These are phyloP conservation scores for Patellifolia procumbens DNA, from an alignment of 179 eudicot species.

Conservation along the genomic window DNA sequence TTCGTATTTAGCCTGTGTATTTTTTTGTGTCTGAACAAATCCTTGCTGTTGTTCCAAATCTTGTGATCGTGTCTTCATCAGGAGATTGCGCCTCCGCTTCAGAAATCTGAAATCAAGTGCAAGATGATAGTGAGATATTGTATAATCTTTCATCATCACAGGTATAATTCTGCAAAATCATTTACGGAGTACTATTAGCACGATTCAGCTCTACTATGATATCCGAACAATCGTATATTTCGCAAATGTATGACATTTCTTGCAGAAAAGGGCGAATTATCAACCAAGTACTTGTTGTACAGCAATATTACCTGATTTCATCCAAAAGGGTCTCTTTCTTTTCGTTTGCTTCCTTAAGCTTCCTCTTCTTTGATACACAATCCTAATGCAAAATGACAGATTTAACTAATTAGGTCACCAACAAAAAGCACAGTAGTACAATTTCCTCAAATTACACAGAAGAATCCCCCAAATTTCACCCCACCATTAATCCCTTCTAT, in stretches of 20 bases:
- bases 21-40: conserved; percentile 1
- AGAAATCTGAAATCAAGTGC: conserved; percentile 25
- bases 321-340: conserved; percentile 34
- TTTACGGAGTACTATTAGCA: background rate
- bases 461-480: background rate
- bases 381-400: conserved; percentile 23
- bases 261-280: background rate
- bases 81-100: conserved; percentile 31
- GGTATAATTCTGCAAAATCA: background rate
- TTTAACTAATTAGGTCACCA: background rate
- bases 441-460: background rate
- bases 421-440: background rate
- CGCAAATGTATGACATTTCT: background rate
- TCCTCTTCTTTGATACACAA: conserved; percentile 42
- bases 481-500: background rate
- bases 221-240: too few species aligned
- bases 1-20: conserved; percentile 4
- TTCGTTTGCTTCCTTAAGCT: conserved; percentile 40
- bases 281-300: background rate
- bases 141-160: too few species aligned
- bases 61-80: conserved; percentile 28
- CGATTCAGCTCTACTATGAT: background rate
- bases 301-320: conserved; percentile 33
- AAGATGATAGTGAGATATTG: background rate
- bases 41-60: conserved; percentile 21